Evolutionary conservation across 2,329 filamentous ascomycete genomes (phyloP).

Genomic region (Passalora sequoiae): DNA sequence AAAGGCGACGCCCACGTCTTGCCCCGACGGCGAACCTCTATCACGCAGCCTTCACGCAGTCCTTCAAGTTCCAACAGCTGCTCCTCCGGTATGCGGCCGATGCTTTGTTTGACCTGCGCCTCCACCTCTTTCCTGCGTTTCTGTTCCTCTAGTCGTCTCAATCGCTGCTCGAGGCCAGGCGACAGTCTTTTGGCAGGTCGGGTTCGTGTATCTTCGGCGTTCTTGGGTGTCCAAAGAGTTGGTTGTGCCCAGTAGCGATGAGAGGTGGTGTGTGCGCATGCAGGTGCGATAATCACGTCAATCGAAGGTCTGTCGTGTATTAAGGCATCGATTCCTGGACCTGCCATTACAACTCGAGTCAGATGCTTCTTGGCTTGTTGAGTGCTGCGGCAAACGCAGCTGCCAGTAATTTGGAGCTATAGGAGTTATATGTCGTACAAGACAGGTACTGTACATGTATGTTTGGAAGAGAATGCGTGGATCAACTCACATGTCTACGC

Average conservation of each 20-base stretch:
- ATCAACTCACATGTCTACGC: too few relatives aligned
- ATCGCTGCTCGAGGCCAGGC: slow-evolving; percentile 42
- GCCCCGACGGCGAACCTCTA: slow-evolving; percentile 59
- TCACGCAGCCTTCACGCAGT: slow-evolving; percentile 52
- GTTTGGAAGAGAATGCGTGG: too few relatives aligned
- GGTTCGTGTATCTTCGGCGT: background rate
- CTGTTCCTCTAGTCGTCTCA: slow-evolving; percentile 39
- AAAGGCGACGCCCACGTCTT: slow-evolving; percentile 59
- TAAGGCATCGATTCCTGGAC: background rate
- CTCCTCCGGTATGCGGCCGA: slow-evolving; percentile 66
- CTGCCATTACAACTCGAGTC: slow-evolving; percentile 7
- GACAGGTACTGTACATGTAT: too few relatives aligned
- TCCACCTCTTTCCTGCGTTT: slow-evolving; percentile 34
- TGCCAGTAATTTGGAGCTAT: too few relatives aligned
- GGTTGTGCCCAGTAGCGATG: slow-evolving; percentile 25
- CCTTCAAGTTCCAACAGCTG: slow-evolving; percentile 66
- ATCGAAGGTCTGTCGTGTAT: slow-evolving; percentile 1
- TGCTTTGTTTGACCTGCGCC: slow-evolving; percentile 37
- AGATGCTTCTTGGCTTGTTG: background rate
- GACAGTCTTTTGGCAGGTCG: slow-evolving; percentile 34
- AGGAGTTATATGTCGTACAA: too few relatives aligned
- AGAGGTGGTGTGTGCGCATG: background rate
- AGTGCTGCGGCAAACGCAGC: background rate
- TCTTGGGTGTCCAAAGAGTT: slow-evolving; percentile 1
- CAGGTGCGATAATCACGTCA: background rate